Percentiles rank a stretch among this genome's conserved stretches.
These are phyloP conservation scores for Coniella lustricola DNA, from an alignment of 2,329 filamentous ascomycete genomes.

Conservation along the genomic window DNA sequence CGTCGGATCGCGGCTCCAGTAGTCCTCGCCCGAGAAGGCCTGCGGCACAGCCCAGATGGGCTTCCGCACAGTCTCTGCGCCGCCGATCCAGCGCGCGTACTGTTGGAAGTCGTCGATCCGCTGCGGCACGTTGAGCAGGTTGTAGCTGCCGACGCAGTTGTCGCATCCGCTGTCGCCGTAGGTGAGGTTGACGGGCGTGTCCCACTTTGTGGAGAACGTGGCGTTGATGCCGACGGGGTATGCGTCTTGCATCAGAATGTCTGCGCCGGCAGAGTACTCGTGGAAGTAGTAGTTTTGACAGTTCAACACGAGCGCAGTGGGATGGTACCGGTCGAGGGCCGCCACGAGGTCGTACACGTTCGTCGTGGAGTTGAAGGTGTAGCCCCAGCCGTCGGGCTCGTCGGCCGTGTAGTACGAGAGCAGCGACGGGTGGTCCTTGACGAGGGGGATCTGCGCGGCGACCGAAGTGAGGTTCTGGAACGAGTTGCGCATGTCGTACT, in stretches of 20 bases:
- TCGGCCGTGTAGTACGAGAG: slow-evolving; percentile 41
- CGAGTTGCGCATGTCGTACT: slow-evolving; percentile 38
- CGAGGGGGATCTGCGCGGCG: slow-evolving; percentile 30
- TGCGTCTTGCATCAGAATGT: slow-evolving; percentile 53
- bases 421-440: slow-evolving; percentile 32
- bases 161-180: slow-evolving; percentile 60
- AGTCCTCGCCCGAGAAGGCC: slow-evolving; percentile 40
- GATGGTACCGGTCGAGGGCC: slow-evolving; percentile 53
- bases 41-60: slow-evolving; percentile 39
- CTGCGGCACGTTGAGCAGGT: slow-evolving; percentile 42
- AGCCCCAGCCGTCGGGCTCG: slow-evolving; percentile 49
- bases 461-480: slow-evolving; percentile 38
- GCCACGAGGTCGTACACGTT: slow-evolving; percentile 38
- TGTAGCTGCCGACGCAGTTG: slow-evolving; percentile 39
- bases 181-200: slow-evolving; percentile 49
- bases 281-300: slow-evolving; percentile 55
- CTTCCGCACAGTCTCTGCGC: slow-evolving; percentile 40
- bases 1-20: slow-evolving; percentile 40
- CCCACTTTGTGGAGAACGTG: slow-evolving; percentile 43
- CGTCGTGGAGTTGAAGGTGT: slow-evolving; percentile 42
- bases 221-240: slow-evolving; percentile 54
- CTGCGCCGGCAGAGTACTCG: slow-evolving; percentile 45
- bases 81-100: slow-evolving; percentile 36
- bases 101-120: slow-evolving; percentile 32
- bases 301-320: slow-evolving; percentile 51